These are phyloP conservation scores for Neospora caninum DNA, from an alignment of 169 alveolate genomes.

Conservation along the genomic window DNA sequence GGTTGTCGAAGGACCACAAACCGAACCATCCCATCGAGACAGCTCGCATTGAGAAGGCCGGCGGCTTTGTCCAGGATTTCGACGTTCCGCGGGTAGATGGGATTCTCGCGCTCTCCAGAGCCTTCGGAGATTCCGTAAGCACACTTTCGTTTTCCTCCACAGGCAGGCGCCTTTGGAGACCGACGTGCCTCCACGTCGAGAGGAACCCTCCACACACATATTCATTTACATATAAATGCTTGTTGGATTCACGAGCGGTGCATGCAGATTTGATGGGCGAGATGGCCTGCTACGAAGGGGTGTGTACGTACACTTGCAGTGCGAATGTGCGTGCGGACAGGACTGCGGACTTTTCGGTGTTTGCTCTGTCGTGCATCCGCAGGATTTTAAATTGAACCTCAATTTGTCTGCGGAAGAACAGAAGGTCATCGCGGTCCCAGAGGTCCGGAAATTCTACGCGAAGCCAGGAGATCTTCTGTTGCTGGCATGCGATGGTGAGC, in stretches of 20 bases:
- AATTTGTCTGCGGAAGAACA: not conserved
- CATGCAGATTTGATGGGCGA: too few relatives aligned
- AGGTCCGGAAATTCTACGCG: conserved; percentile 25
- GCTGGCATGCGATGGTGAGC: conserved; percentile 42
- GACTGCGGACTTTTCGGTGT: not conserved
- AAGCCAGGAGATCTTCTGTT: not conserved
- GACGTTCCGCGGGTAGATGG: conserved; percentile 43
- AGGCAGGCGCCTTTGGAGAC: too few relatives aligned
- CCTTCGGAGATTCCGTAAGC: conserved; percentile 41
- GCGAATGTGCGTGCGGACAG: too few relatives aligned
- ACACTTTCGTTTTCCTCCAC: not conserved
- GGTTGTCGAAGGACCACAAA: conserved; percentile 40
- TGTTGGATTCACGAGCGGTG: too few relatives aligned
- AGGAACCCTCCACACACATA: too few relatives aligned
- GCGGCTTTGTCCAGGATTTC: not conserved
- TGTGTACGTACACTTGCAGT: too few relatives aligned
- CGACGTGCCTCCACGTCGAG: too few relatives aligned
- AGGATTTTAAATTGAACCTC: not conserved
- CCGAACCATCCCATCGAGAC: not conserved
- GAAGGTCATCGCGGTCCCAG: conserved; percentile 43
- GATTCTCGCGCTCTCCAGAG: conserved; percentile 33
- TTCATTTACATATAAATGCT: too few relatives aligned
- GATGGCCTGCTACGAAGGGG: too few relatives aligned
- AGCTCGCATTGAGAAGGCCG: conserved; percentile 31
- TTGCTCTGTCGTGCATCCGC: not conserved